Base-by-base conservation (phyloP, 1,284 basidiomycete species). In the Dichomitus squalens region DNA sequence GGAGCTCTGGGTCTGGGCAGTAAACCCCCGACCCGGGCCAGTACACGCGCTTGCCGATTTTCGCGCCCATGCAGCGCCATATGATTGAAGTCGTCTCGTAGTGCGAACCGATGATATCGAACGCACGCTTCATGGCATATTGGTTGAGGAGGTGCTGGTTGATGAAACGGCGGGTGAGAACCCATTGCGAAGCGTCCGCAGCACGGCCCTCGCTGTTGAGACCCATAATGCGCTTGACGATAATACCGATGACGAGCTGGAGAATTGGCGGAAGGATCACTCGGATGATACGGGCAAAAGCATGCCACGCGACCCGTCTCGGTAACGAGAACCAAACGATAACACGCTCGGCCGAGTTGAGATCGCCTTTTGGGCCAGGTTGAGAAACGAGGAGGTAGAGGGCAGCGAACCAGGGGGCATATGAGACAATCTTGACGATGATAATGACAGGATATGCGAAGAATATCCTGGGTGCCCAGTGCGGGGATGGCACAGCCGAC, bases 11-110 rank as follows among this genome's bases (percentile, higher is more conserved):
- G 54, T 80, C 79, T 8, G 70, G 70, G 52, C 79, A 79, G 62
- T 75, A 73, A 35, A 80, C 68, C 12, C 78, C 76, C n/a, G 75
- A 76, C 9, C 75, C 76, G 12, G 78, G 78, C 79, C 79, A 79
- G 64, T 79, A 80, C 18, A 80, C 73, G 6, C 75, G 73, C 57
- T 73, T 69, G 18, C 78, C 79, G 20, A 79, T 68, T 66, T 78
- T 79, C 25, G 78, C 78, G 20, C 78, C 78, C 78, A 79, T 79
- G 29, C 71, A 67, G 7, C 78, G 70, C 60, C 74, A 79, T 9
- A 74, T 50, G 43, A 61, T 12, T 68, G 78, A 65, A 2, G 78
- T 77, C 33, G 71, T 64, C 61, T 79, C 76, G 57, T 78, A 79
- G 61, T 80, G 78, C 1, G 70, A 73, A 1, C 78, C 78, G 25